These are phyloP conservation scores for Dactylorhiza incarnata DNA, from an alignment of 106 monocot genomes.

Conservation along the genomic window DNA sequence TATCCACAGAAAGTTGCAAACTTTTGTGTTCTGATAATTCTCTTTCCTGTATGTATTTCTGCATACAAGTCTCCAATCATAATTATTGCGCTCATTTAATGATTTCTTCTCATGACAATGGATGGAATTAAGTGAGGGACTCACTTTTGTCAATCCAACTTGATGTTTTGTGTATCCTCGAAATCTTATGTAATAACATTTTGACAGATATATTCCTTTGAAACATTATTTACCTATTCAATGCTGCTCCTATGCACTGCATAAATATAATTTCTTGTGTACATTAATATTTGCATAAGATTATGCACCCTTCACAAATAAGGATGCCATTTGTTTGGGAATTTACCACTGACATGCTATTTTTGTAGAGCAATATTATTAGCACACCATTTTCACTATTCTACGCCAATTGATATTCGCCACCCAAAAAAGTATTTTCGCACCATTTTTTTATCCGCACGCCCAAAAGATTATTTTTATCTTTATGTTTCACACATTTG, in stretches of 20 bases:
- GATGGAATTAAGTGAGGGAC: slow-evolving; percentile 1
- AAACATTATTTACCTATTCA: background rate
- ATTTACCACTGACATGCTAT: background rate
- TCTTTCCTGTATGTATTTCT: background rate
- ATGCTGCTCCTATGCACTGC: background rate
- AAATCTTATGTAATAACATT: background rate
- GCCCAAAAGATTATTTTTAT: too few relatives aligned
- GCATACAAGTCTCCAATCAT: background rate
- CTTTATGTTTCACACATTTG: too few relatives aligned
- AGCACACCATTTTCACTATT: too few relatives aligned
- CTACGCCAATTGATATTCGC: too few relatives aligned
- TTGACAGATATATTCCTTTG: background rate
- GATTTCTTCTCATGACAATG: background rate
- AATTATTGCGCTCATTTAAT: background rate
- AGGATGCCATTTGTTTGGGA: background rate
- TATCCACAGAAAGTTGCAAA: background rate
- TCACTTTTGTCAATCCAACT: background rate
- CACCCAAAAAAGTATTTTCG: too few relatives aligned
- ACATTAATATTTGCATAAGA: background rate
- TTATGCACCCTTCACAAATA: background rate
- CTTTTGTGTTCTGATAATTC: background rate
- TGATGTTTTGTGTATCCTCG: background rate
- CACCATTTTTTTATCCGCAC: too few relatives aligned
- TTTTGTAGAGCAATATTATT: background rate
- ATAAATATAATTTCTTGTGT: background rate